A percentile compares a stretch with the other conserved stretches of the same genome.
Evolutionary conservation across 1,284 basidiomycete species (phyloP).

Genomic region (Paramarasmius palmivorus): DNA sequence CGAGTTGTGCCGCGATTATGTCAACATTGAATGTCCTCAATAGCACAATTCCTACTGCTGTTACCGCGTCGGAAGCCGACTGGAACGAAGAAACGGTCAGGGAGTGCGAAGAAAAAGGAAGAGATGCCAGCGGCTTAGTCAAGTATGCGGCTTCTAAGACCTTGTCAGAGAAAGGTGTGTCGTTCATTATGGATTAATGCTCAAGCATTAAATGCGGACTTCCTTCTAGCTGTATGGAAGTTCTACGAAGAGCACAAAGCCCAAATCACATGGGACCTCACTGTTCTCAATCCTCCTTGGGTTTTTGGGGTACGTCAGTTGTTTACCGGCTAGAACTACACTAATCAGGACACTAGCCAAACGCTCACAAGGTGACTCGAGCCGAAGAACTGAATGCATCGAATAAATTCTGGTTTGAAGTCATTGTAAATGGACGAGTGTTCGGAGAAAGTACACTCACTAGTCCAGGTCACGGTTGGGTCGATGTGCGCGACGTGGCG

Average conservation of each 20-base stretch:
- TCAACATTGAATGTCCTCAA: no score
- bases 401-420: constrained; percentile 27
- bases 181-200: neutral
- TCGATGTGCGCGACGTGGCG: constrained; percentile 67
- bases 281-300: constrained; percentile 3
- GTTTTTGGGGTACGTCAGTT: constrained; percentile 5
- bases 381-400: constrained; percentile 58
- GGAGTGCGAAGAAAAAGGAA: constrained; percentile 54
- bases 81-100: constrained; percentile 68
- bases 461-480: constrained; percentile 30
- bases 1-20: constrained; percentile 40
- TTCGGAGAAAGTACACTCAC: constrained; percentile 22
- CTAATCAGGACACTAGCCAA: constrained; percentile 29
- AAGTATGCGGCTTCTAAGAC: constrained; percentile 69
- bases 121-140: constrained; percentile 36
- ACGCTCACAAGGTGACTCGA: constrained; percentile 49
- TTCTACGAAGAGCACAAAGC: constrained; percentile 2
- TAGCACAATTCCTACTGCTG: constrained; percentile 18
- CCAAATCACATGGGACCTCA: constrained; percentile 2
- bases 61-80: constrained; percentile 44
- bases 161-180: constrained; percentile 63
- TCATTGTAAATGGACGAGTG: constrained; percentile 26
- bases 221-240: neutral
- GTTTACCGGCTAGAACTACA: no score
- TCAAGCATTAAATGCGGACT: neutral